Evolutionary conservation across 306 rosid species (phyloP).

Genomic region (Quercus variabilis): DNA sequence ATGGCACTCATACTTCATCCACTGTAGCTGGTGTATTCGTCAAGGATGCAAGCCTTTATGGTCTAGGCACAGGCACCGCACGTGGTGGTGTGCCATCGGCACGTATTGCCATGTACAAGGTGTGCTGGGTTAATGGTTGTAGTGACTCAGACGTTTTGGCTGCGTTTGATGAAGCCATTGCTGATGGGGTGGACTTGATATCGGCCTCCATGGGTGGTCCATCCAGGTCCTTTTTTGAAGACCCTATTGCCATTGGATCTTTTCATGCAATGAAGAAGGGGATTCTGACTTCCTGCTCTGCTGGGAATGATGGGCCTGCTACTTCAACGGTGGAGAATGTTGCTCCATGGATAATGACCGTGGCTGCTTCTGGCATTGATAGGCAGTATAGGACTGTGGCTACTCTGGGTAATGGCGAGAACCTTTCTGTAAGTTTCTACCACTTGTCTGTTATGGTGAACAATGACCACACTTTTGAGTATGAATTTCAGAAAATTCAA

Average conservation of each 20-base stretch:
- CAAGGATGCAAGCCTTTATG: slow-evolving; percentile 54
- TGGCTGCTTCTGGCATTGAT: slow-evolving; percentile 59
- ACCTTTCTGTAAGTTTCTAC: slow-evolving; percentile 34
- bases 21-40: slow-evolving; percentile 53
- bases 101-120: slow-evolving; percentile 73
- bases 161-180: slow-evolving; percentile 75
- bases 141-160: slow-evolving; percentile 71
- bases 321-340: slow-evolving; percentile 46
- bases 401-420: slow-evolving; percentile 48
- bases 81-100: slow-evolving; percentile 78
- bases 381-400: slow-evolving; percentile 43
- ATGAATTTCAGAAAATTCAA: too few relatives aligned
- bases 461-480: too few relatives aligned
- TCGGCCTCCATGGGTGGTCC: slow-evolving; percentile 60
- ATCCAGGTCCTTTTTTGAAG: slow-evolving; percentile 30
- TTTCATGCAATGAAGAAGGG: slow-evolving; percentile 71
- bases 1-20: slow-evolving; percentile 78
- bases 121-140: slow-evolving; percentile 64
- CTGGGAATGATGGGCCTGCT: slow-evolving; percentile 59
- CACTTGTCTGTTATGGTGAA: neutral
- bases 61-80: slow-evolving; percentile 70
- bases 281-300: slow-evolving; percentile 66
- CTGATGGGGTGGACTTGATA: slow-evolving; percentile 75
- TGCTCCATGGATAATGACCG: slow-evolving; percentile 86
- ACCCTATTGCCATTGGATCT: slow-evolving; percentile 69